These are phyloP conservation scores for Backusella parvicylindrica DNA, from an alignment of 192 early-diverging fungal genomes.

Conservation along the genomic window DNA sequence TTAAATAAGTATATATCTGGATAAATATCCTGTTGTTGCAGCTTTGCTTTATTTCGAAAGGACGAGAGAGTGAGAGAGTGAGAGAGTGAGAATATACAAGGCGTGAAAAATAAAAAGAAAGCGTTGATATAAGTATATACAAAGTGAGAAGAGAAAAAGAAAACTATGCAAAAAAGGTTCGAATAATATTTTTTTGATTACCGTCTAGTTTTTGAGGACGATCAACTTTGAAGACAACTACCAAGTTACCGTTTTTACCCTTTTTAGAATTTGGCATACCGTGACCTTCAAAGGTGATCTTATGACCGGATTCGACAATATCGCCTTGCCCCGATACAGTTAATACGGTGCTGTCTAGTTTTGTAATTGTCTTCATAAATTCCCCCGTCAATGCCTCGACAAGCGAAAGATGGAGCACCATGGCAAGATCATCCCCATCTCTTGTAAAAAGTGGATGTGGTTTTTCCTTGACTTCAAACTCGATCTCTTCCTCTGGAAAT, in stretches of 20 bases:
- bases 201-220: constrained; percentile 55
- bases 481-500: constrained; percentile 88
- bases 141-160: not conserved
- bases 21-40: not conserved
- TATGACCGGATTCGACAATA: constrained; percentile 70
- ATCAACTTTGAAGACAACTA: constrained; percentile 72
- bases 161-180: not conserved
- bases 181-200: not conserved
- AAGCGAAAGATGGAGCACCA: constrained; percentile 62
- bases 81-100: not conserved
- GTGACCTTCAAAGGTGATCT: constrained; percentile 66
- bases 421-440: constrained; percentile 78
- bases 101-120: not conserved
- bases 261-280: constrained; percentile 95
- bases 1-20: not conserved
- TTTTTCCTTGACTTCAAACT: constrained; percentile 92
- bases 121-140: not conserved
- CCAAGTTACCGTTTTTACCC: constrained; percentile 80
- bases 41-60: not conserved
- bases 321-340: constrained; percentile 50
- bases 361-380: constrained; percentile 60
- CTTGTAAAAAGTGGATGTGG: constrained; percentile 83
- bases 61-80: not conserved
- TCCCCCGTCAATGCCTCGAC: constrained; percentile 83
- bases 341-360: constrained; percentile 66